A percentile compares a stretch with the other conserved stretches of the same genome.
Evolutionary conservation across 2,329 filamentous ascomycete species (phyloP).

Genomic region (Diplodia scrobiculata): DNA sequence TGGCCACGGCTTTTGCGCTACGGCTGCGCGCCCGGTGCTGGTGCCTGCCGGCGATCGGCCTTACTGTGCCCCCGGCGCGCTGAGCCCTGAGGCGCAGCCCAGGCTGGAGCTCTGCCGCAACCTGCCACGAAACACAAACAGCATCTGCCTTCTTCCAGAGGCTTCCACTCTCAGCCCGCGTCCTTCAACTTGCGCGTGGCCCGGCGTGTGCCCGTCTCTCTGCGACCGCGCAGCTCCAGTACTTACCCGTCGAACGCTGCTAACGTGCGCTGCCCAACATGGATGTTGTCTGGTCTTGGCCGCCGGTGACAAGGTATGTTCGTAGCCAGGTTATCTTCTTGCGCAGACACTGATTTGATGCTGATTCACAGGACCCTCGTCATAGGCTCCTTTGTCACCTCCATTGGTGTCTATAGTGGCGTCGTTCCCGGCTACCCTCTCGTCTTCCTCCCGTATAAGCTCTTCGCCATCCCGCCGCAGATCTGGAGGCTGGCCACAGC

Average conservation of each 20-base stretch:
- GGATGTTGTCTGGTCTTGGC: constrained; percentile 66
- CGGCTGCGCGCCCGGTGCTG: not conserved
- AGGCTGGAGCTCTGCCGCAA: constrained; percentile 5
- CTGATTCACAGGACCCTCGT: constrained; percentile 62
- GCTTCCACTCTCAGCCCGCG: constrained; percentile 29
- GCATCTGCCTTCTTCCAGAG: constrained; percentile 16
- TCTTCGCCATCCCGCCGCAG: constrained; percentile 63
- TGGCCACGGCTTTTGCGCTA: constrained; percentile 15
- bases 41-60: constrained; percentile 18
- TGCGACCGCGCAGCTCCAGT: not conserved
- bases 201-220: not conserved
- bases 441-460: constrained; percentile 55
- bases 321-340: not conserved
- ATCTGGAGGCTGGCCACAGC: constrained; percentile 62
- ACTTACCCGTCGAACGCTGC: constrained; percentile 1
- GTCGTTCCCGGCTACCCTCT: constrained; percentile 57
- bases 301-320: constrained; percentile 66
- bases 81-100: not conserved
- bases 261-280: constrained; percentile 43
- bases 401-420: constrained; percentile 61
- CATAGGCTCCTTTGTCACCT: constrained; percentile 64
- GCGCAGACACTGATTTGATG: constrained; percentile 10
- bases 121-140: constrained; percentile 20
- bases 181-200: constrained; percentile 20
- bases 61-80: constrained; percentile 17